Percentiles rank a stretch among this genome's conserved stretches.
These are phyloP conservation scores for Cyberlindnera xylosilytica DNA, from an alignment of 805 yeast species.

Conservation along the genomic window DNA sequence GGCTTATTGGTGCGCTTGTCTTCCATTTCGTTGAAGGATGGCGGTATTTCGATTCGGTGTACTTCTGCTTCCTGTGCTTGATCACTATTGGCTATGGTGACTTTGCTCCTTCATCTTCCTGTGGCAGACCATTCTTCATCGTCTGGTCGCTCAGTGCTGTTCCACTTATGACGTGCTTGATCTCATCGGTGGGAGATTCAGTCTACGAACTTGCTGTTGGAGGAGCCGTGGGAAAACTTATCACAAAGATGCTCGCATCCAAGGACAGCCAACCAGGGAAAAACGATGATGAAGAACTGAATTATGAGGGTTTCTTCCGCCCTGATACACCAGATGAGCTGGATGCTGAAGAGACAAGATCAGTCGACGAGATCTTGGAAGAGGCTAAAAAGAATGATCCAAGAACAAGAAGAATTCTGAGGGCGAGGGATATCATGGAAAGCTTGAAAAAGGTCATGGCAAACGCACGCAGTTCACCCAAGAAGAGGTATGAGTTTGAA, in stretches of 20 bases:
- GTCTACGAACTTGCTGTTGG: constrained; percentile 33
- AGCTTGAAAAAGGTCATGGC: constrained; percentile 17
- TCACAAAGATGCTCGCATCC: constrained; percentile 7
- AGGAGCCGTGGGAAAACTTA: constrained; percentile 11
- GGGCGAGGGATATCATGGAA: constrained; percentile 19
- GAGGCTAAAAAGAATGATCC: constrained; percentile 4
- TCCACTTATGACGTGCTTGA: constrained; percentile 81
- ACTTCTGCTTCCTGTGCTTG: constrained; percentile 72
- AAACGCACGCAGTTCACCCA: constrained; percentile 17
- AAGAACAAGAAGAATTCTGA: constrained; percentile 3
- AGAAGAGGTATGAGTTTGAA: constrained; percentile 41
- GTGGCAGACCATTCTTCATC: constrained; percentile 72
- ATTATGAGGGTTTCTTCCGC: not conserved
- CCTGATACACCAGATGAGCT: constrained; percentile 2
- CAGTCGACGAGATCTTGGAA: constrained; percentile 17
- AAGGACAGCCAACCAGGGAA: constrained; percentile 1
- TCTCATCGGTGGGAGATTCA: constrained; percentile 69
- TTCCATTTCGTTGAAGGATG: constrained; percentile 63
- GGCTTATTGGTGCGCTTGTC: constrained; percentile 71
- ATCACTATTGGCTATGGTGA: constrained; percentile 88
- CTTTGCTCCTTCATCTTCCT: constrained; percentile 55
- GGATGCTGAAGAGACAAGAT: constrained; percentile 15
- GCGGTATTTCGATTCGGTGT: constrained; percentile 68
- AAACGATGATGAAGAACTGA: constrained; percentile 1
- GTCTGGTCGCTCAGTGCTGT: constrained; percentile 81